Conservation (phyloP, 2,329 filamentous ascomycete genomes). For the Aureobasidium sp. region DNA sequence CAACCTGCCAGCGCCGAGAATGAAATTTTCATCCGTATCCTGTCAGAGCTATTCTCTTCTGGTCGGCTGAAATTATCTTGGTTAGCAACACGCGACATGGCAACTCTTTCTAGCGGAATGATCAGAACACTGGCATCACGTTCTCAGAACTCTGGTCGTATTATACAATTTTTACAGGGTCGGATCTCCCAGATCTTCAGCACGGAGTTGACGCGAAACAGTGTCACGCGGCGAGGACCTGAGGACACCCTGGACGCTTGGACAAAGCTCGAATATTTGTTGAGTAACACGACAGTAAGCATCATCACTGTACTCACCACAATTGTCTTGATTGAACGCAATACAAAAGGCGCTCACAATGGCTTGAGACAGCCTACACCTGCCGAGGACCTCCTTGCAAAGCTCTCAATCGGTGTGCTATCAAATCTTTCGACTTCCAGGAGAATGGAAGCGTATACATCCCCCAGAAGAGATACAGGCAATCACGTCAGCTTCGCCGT, state of each 20-base stretch:
- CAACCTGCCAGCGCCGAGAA: not conserved
- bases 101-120: constrained; percentile 30
- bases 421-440: not conserved
- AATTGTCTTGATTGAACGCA: constrained; percentile 13
- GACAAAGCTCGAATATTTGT: not conserved
- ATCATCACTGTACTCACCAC: constrained; percentile 17
- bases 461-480: not conserved
- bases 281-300: constrained; percentile 17
- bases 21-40: not conserved
- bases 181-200: not conserved
- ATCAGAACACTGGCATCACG: constrained; percentile 24
- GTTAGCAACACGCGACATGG: constrained; percentile 33
- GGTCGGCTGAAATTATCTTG: constrained; percentile 33
- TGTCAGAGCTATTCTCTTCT: constrained; percentile 29
- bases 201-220: not conserved
- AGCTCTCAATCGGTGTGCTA: not conserved
- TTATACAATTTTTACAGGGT: not conserved
- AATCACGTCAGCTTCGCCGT: not conserved
- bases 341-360: not conserved
- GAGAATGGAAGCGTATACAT: not conserved
- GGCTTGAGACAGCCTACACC: not conserved
- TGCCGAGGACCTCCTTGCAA: constrained; percentile 3
- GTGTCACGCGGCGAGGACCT: not conserved
- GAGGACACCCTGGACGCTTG: not conserved
- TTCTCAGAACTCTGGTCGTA: not conserved